Conservation (phyloP, 345 rosid genomes). For the Salix brachista region DNA sequence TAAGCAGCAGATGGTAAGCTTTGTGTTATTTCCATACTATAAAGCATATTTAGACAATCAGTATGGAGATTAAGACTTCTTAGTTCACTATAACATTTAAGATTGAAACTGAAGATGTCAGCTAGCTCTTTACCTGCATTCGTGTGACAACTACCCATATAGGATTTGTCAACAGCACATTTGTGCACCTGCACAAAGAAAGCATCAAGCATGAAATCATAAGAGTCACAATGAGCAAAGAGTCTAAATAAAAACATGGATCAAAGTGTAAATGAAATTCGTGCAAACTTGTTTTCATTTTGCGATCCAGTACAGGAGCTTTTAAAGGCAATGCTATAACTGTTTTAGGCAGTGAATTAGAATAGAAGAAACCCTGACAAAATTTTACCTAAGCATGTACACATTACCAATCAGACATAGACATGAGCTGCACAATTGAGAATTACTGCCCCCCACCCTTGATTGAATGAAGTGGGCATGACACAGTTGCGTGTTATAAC, state of each 20-base stretch:
- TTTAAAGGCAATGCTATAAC: background rate
- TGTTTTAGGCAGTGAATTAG: background rate
- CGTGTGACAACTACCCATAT: slow-evolving; percentile 97
- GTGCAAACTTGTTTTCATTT: background rate
- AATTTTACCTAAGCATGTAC: background rate
- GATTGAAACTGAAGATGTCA: slow-evolving; percentile 3
- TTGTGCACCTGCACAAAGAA: slow-evolving; percentile 57
- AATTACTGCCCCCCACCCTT: background rate
- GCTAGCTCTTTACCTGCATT: slow-evolving; percentile 73
- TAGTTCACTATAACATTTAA: background rate
- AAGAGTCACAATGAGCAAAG: background rate
- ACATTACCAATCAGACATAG: background rate
- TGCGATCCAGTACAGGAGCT: background rate
- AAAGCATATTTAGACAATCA: background rate
- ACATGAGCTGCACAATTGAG: background rate
- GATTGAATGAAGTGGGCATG: background rate
- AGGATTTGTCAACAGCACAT: slow-evolving; percentile 91
- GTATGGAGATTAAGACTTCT: background rate
- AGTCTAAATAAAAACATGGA: background rate
- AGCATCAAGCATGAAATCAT: slow-evolving; percentile 19
- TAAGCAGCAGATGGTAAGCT: background rate
- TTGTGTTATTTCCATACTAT: slow-evolving; percentile 2
- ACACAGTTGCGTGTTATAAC: background rate
- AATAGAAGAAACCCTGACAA: background rate
- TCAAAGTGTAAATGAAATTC: background rate